phyloP scores from a whole-genome alignment of 345 rosid genomes.

The Eutrema yunnanense region DNA sequence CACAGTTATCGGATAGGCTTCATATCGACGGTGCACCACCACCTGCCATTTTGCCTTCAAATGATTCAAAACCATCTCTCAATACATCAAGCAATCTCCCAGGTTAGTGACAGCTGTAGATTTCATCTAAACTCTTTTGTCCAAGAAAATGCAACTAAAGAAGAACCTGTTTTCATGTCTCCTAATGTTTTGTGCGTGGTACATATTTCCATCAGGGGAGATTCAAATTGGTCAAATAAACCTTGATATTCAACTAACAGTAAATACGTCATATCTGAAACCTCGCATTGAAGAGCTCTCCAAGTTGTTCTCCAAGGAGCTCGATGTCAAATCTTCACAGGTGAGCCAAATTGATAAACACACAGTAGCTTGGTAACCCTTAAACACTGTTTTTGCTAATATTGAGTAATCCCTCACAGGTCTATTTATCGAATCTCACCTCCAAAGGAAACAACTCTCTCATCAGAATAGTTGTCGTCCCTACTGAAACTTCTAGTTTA shows the following conservation, averaged over 20 bases:
- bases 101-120: conserved; percentile 5
- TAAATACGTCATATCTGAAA: conserved; percentile 52
- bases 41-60: conserved; percentile 37
- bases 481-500: conserved; percentile 40
- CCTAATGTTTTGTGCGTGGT: neutral
- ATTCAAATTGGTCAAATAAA: conserved; percentile 51
- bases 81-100: conserved; percentile 24
- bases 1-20: conserved; percentile 78
- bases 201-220: conserved; percentile 29
- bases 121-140: neutral
- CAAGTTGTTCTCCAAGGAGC: conserved; percentile 45
- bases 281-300: conserved; percentile 42
- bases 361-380: conserved; percentile 7
- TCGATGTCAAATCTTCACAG: conserved; percentile 54
- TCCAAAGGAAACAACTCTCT: conserved; percentile 57
- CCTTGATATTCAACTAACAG: conserved; percentile 50
- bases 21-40: conserved; percentile 42
- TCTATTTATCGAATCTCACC: conserved; percentile 45
- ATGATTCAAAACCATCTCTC: conserved; percentile 32
- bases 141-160: neutral
- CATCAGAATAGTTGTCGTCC: conserved; percentile 51
- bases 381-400: neutral
- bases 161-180: neutral
- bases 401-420: conserved; percentile 39
- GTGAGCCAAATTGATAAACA: conserved; percentile 30